Percentiles rank a stretch among this genome's conserved stretches.
These are phyloP conservation scores for Kluyveromyces marxianus DNA, from an alignment of 1,139 yeast genomes.

Conservation along the genomic window DNA sequence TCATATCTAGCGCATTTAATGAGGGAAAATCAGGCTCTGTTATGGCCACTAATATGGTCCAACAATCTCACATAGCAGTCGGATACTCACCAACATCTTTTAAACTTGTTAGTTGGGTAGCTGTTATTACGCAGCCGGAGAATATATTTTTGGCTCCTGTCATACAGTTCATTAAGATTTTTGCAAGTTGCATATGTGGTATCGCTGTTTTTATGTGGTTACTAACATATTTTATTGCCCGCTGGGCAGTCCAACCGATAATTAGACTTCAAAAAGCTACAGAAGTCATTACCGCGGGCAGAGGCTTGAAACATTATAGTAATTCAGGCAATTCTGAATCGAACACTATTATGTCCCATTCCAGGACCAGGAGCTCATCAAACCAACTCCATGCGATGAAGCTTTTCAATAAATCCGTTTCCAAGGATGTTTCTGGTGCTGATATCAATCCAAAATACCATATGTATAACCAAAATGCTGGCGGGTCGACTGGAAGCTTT, in stretches of 20 bases:
- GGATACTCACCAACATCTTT: conserved; percentile 60
- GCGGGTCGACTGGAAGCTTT: not conserved
- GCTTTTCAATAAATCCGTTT: conserved; percentile 2
- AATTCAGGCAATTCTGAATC: conserved; percentile 5
- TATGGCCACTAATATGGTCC: conserved; percentile 38
- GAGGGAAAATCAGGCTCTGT: conserved; percentile 42
- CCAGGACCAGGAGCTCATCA: conserved; percentile 10
- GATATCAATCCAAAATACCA: not conserved
- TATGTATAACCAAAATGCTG: not conserved
- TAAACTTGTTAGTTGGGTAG: conserved; percentile 59
- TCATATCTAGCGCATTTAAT: conserved; percentile 21
- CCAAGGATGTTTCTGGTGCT: not conserved
- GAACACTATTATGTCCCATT: conserved; percentile 8
- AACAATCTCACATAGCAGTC: conserved; percentile 47
- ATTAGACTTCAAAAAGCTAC: conserved; percentile 77
- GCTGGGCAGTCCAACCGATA: conserved; percentile 80
- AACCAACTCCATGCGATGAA: conserved; percentile 15
- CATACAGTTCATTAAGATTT: conserved; percentile 52
- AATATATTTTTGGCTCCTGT: conserved; percentile 58
- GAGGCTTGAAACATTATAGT: conserved; percentile 28
- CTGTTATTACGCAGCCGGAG: conserved; percentile 60
- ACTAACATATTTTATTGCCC: conserved; percentile 74
- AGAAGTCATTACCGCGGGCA: conserved; percentile 43
- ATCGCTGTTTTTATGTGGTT: conserved; percentile 69
- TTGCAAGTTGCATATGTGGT: conserved; percentile 73